phyloP scores from a whole-genome alignment of 768 basidiomycete species.

The Pleurotus tuber-regium region DNA sequence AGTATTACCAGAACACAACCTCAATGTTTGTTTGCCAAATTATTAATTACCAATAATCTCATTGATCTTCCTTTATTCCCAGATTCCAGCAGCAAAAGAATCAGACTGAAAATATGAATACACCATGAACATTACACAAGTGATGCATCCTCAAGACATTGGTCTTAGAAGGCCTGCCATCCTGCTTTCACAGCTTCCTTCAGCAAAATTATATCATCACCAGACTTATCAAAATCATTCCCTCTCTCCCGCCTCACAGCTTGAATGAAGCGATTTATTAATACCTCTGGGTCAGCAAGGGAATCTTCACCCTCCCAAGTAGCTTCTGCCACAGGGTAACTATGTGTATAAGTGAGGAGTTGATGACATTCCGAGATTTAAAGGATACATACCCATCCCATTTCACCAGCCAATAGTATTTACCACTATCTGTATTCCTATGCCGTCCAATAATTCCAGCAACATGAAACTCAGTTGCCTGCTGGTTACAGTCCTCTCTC shows the following conservation, averaged over 20 bases:
- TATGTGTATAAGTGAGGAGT: constrained; percentile 11
- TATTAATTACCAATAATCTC: no score
- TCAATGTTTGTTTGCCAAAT: no score
- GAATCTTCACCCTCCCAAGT: constrained; percentile 34
- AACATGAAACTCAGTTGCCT: constrained; percentile 27
- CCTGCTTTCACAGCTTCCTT: constrained; percentile 30
- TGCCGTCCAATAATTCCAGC: constrained; percentile 31
- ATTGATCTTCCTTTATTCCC: no score
- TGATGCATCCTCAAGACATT: no score
- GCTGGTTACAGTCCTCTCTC: constrained; percentile 26
- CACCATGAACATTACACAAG: no score
- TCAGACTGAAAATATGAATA: no score
- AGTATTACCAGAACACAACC: no score
- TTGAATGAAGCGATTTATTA: constrained; percentile 29
- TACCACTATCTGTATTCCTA: background rate
- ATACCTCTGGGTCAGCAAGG: constrained; percentile 24
- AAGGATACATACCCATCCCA: constrained; percentile 32
- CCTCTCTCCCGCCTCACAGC: constrained; percentile 25
- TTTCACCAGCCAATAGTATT: constrained; percentile 34
- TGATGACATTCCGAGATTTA: background rate
- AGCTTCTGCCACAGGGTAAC: constrained; percentile 30
- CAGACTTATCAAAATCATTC: constrained; percentile 23
- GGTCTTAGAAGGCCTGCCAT: no score
- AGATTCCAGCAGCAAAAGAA: no score
- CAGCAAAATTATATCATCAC: constrained; percentile 24